Evolutionary conservation across 768 basidiomycete genomes (phyloP).

Genomic region (Boletus rubescentipes): DNA sequence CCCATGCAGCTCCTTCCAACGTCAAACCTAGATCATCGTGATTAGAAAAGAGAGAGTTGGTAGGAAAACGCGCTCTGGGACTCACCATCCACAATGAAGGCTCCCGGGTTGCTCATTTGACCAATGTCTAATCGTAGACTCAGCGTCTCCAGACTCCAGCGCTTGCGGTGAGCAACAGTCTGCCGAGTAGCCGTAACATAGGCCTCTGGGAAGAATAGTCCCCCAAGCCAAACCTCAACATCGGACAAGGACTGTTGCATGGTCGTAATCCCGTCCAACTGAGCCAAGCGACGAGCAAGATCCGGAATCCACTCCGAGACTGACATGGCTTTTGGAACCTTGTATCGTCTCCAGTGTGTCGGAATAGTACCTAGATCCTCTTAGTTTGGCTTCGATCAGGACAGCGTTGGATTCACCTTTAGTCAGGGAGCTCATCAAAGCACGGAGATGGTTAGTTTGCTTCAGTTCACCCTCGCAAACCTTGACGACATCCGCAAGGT

Average conservation of each 20-base stretch:
- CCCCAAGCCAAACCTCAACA: conserved; percentile 88
- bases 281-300: conserved; percentile 74
- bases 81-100: conserved; percentile 88
- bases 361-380: conserved; percentile 74
- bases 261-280: conserved; percentile 67
- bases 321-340: conserved; percentile 77
- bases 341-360: conserved; percentile 85
- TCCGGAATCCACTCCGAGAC: conserved; percentile 86
- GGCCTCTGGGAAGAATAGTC: conserved; percentile 94
- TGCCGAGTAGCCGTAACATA: conserved; percentile 96
- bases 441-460: conserved; percentile 95
- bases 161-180: conserved; percentile 89
- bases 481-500: conserved; percentile 76
- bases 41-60: conserved; percentile 1
- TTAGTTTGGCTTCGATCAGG: conserved; percentile 7
- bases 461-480: conserved; percentile 87
- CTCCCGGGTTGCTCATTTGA: conserved; percentile 69
- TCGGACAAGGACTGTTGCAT: conserved; percentile 58
- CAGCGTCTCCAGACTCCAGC: conserved; percentile 91
- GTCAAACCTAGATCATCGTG: conserved; percentile 59
- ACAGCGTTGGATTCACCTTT: conserved; percentile 59
- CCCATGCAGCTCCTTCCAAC: conserved; percentile 85
- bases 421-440: conserved; percentile 82
- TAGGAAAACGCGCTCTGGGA: conserved; percentile 1
- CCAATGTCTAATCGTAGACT: conserved; percentile 80